Conservation (phyloP, 371 early-diverging fungal species). For the Mucor mucedo region DNA sequence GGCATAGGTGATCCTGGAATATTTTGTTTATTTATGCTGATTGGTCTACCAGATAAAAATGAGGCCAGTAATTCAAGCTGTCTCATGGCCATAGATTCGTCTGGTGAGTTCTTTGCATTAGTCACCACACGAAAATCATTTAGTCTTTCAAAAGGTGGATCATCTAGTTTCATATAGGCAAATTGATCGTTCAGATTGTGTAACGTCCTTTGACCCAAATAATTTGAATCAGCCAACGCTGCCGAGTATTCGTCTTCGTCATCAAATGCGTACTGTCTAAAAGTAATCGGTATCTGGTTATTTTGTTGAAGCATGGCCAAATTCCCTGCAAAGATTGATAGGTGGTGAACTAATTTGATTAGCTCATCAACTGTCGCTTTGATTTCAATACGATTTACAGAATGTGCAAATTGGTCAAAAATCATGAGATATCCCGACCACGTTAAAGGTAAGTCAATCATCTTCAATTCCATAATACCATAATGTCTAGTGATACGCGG, state of each 20-base stretch:
- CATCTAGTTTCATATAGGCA: slow-evolving; percentile 34
- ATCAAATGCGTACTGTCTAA: slow-evolving; percentile 41
- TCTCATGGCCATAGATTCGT: slow-evolving; percentile 9
- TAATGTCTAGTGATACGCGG: slow-evolving; percentile 47
- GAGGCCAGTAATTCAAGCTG: slow-evolving; percentile 28
- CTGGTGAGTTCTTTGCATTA: slow-evolving; percentile 15
- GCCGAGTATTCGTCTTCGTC: slow-evolving; percentile 29
- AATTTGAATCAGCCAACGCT: slow-evolving; percentile 24
- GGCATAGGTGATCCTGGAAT: slow-evolving; percentile 9
- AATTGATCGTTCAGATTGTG: slow-evolving; percentile 24
- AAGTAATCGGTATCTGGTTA: slow-evolving; percentile 50
- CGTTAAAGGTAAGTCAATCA: slow-evolving; percentile 38
- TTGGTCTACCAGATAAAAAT: slow-evolving; percentile 21
- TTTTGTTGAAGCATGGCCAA: slow-evolving; percentile 40
- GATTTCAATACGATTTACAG: slow-evolving; percentile 39
- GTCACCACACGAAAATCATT: slow-evolving; percentile 22
- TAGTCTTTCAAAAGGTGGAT: slow-evolving; percentile 51
- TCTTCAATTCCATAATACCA: slow-evolving; percentile 34
- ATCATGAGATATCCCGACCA: slow-evolving; percentile 45
- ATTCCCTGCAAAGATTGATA: slow-evolving; percentile 46
- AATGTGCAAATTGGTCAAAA: slow-evolving; percentile 55
- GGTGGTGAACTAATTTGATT: slow-evolving; percentile 31
- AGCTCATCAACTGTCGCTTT: slow-evolving; percentile 18
- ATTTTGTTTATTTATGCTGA: background rate
- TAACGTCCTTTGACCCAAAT: slow-evolving; percentile 32